Evolutionary conservation across 2,329 filamentous ascomycete genomes (phyloP).

Genomic region (Atkinsonella hypoxylon): DNA sequence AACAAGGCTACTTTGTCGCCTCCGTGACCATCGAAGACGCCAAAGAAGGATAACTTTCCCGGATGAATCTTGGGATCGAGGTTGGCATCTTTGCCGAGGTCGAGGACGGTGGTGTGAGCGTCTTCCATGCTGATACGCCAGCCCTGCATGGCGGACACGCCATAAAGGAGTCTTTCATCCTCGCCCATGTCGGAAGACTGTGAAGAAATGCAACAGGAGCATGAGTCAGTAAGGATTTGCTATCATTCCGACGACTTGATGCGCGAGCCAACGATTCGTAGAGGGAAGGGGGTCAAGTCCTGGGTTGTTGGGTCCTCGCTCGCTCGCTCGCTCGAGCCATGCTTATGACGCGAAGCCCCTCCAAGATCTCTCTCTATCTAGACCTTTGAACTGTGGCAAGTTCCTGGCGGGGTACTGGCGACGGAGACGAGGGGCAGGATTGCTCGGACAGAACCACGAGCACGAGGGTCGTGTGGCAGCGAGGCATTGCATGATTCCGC

Average conservation of each 20-base stretch:
- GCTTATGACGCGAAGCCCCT: conserved; percentile 2
- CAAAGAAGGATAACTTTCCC: conserved; percentile 83
- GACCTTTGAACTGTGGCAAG: not conserved
- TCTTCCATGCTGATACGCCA: conserved; percentile 99
- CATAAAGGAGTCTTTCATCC: conserved; percentile 87
- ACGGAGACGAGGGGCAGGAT: conserved; percentile 1
- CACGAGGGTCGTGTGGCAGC: not conserved
- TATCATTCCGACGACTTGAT: not conserved
- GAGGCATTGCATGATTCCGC: not conserved
- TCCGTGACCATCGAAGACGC: conserved; percentile 95
- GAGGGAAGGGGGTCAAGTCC: too few species aligned
- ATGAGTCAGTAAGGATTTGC: conserved; percentile 14
- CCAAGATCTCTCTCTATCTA: not conserved
- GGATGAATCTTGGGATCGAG: conserved; percentile 50
- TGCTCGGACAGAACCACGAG: not conserved
- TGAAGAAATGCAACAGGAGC: conserved; percentile 2
- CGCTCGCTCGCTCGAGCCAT: not conserved
- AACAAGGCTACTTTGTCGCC: conserved; percentile 94
- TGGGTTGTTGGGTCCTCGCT: too few species aligned
- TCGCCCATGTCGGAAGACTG: conserved; percentile 81
- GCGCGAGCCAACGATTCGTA: not conserved
- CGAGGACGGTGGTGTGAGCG: conserved; percentile 79
- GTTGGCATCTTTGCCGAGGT: conserved; percentile 52
- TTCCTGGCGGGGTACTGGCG: conserved; percentile 3
- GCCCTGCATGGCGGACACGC: conserved; percentile 97